Conservation (phyloP, 768 basidiomycete genomes). For the Erythrobasidium yunnanense region DNA sequence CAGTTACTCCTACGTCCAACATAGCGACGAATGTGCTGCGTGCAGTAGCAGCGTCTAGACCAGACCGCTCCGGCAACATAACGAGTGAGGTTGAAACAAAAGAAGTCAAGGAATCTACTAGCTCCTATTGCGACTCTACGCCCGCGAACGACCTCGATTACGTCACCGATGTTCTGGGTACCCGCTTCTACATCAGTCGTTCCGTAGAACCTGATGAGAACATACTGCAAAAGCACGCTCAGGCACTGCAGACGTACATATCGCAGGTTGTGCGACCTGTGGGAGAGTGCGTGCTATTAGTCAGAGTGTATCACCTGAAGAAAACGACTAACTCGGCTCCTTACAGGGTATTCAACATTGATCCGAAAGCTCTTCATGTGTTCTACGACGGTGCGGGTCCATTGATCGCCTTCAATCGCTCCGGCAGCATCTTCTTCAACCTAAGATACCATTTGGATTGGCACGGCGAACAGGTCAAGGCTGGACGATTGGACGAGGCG, state of each 20-base stretch:
- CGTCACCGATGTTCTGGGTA: conserved; percentile 25
- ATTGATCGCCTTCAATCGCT: conserved; percentile 84
- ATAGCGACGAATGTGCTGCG: conserved; percentile 34
- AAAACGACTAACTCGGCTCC: conserved; percentile 62
- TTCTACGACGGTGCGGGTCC: conserved; percentile 74
- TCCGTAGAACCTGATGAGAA: conserved; percentile 26
- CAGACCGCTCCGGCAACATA: conserved; percentile 41
- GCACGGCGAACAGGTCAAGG: conserved; percentile 56
- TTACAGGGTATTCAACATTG: conserved; percentile 60
- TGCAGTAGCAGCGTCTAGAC: conserved; percentile 41
- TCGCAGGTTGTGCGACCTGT: not conserved
- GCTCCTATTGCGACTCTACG: conserved; percentile 36
- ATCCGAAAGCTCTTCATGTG: conserved; percentile 63
- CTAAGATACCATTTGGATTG: conserved; percentile 39
- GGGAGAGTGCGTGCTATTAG: not conserved
- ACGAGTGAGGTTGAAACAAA: conserved; percentile 39
- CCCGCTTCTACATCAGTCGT: conserved; percentile 33
- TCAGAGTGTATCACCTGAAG: conserved; percentile 47
- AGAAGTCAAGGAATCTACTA: conserved; percentile 42
- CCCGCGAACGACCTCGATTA: conserved; percentile 28
- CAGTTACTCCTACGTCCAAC: conserved; percentile 31
- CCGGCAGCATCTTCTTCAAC: conserved; percentile 78
- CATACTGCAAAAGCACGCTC: not conserved
- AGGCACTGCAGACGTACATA: conserved; percentile 21
- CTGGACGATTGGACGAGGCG: conserved; percentile 52